Evolutionary conservation across 371 early-diverging fungal species (phyloP).

Genomic region (Zychaea mexicana): DNA sequence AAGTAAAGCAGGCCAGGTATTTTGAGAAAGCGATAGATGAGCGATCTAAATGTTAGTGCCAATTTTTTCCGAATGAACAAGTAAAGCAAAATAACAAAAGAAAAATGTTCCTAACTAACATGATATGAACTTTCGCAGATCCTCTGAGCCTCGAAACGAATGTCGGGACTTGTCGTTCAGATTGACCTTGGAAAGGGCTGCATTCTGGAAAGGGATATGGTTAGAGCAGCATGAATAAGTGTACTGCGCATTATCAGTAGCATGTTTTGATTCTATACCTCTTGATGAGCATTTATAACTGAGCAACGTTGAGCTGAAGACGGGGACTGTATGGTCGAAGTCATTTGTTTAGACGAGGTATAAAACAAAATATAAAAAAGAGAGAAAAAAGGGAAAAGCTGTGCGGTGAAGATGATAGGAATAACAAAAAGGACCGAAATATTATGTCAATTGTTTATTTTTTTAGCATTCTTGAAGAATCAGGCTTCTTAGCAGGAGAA

Average conservation of each 20-base stretch:
- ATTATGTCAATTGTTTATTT: background rate
- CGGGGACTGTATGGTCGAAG: background rate
- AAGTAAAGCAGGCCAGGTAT: too few relatives aligned
- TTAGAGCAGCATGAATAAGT: too few relatives aligned
- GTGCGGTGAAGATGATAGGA: background rate
- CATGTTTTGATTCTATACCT: background rate
- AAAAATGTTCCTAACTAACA: slow-evolving; percentile 5
- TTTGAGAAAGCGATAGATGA: background rate
- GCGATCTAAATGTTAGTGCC: background rate
- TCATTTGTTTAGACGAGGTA: background rate
- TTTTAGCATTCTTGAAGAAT: background rate
- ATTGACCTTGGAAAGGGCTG: background rate
- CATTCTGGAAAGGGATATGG: background rate
- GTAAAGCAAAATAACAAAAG: background rate
- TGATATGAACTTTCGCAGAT: slow-evolving; percentile 7
- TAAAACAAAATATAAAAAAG: background rate
- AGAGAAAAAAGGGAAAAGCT: background rate
- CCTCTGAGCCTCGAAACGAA: slow-evolving; percentile 3
- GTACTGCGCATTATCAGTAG: too few relatives aligned
- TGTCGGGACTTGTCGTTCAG: slow-evolving; percentile 1
- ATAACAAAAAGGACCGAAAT: background rate
- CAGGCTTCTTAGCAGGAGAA: too few relatives aligned
- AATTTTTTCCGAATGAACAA: background rate
- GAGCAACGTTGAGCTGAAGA: background rate
- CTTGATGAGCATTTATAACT: background rate